These are phyloP conservation scores for Myriosclerotinia duriaeana DNA, from an alignment of 2,329 filamentous ascomycete genomes.

Conservation along the genomic window DNA sequence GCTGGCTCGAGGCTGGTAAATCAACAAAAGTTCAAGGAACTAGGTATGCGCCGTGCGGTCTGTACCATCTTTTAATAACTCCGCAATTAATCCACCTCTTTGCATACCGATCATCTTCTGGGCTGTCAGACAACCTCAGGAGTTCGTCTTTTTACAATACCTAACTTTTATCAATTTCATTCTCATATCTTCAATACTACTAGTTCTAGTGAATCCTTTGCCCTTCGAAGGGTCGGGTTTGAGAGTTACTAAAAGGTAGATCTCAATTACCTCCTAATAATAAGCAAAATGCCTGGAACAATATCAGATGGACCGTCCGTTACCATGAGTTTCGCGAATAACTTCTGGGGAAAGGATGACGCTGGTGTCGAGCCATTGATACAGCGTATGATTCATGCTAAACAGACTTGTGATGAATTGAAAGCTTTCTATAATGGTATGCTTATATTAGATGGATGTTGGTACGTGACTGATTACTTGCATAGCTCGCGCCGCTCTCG, in stretches of 20 bases:
- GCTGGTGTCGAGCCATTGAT: slow-evolving; percentile 89
- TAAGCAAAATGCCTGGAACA: slow-evolving; percentile 38
- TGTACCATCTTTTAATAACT: not conserved
- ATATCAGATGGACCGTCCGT: slow-evolving; percentile 42
- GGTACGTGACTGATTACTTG: slow-evolving; percentile 8
- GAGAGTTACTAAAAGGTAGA: not conserved
- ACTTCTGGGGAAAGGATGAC: slow-evolving; percentile 99
- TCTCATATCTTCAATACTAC: not conserved
- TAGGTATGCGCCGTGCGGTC: not conserved
- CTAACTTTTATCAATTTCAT: slow-evolving; percentile 14
- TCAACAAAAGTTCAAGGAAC: slow-evolving; percentile 10
- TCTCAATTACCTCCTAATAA: not conserved
- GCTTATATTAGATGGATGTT: slow-evolving; percentile 33
- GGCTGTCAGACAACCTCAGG: slow-evolving; percentile 5
- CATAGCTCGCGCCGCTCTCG: slow-evolving; percentile 81
- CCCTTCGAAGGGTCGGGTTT: slow-evolving; percentile 15
- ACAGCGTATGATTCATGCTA: slow-evolving; percentile 91
- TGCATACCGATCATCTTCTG: slow-evolving; percentile 19
- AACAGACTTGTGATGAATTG: slow-evolving; percentile 91
- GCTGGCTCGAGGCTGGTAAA: not conserved
- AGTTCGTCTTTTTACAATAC: too few species aligned
- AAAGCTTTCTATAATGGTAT: slow-evolving; percentile 84
- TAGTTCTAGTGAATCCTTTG: slow-evolving; percentile 5
- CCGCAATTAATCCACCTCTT: slow-evolving; percentile 22
- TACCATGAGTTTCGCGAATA: slow-evolving; percentile 72